Conservation (phyloP, 2,329 filamentous ascomycete species). For the Paracoccidioides brasiliensis region DNA sequence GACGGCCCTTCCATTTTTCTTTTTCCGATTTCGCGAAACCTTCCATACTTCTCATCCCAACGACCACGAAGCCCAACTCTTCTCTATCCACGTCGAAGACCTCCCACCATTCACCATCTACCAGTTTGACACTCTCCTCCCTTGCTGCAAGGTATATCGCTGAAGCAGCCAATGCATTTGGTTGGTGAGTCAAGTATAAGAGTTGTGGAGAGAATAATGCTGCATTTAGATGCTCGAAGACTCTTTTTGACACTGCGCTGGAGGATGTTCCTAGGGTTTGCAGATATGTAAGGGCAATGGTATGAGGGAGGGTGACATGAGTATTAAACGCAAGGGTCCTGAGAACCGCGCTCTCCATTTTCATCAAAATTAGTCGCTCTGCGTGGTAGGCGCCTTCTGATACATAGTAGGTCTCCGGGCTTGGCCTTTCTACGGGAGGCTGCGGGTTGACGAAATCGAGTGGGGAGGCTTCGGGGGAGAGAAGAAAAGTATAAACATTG, state of each 20-base stretch:
- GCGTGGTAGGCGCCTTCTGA: conserved; percentile 59
- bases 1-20: conserved; percentile 39
- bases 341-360: conserved; percentile 66
- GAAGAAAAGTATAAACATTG: conserved; percentile 73
- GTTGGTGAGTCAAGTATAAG: conserved; percentile 85
- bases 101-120: conserved; percentile 88
- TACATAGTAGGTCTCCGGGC: conserved; percentile 51
- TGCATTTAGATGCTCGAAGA: conserved; percentile 71
- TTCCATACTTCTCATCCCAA: conserved; percentile 68
- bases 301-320: conserved; percentile 73
- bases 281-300: conserved; percentile 79
- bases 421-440: conserved; percentile 19
- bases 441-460: conserved; percentile 31
- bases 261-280: conserved; percentile 66
- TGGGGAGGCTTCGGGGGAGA: conserved; percentile 45
- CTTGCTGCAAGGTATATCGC: conserved; percentile 81
- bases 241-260: conserved; percentile 47
- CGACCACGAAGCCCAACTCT: conserved; percentile 83
- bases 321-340: conserved; percentile 67
- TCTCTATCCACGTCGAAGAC: conserved; percentile 93
- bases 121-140: conserved; percentile 63
- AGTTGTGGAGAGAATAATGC: conserved; percentile 77
- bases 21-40: conserved; percentile 52
- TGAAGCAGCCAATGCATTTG: conserved; percentile 68
- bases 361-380: conserved; percentile 51